A percentile compares a stretch with the other conserved stretches of the same genome.
phyloP scores from a whole-genome alignment of 75 land plant genomes.

The Chamaecyparis obtusa region DNA sequence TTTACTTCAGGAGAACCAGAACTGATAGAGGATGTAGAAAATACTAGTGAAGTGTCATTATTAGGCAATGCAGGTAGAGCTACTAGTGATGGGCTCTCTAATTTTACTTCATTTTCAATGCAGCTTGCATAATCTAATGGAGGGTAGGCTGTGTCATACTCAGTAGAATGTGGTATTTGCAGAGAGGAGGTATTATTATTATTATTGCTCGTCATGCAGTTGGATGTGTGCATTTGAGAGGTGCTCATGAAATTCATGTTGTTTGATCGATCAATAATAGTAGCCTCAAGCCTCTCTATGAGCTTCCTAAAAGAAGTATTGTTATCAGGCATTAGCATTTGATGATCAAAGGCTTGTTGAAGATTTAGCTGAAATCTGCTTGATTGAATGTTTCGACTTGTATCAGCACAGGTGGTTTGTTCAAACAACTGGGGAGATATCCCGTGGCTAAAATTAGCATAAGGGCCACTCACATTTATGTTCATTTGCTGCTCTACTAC shows the following conservation, averaged over 20 bases:
- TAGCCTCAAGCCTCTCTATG: neutral
- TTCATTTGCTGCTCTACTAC: neutral
- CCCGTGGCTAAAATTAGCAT: neutral
- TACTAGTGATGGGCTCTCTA: neutral
- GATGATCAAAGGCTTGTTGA: slow-evolving; percentile 9
- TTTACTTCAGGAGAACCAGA: slow-evolving; percentile 10
- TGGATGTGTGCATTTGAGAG: slow-evolving; percentile 4
- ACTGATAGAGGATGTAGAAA: neutral
- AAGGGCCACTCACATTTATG: neutral
- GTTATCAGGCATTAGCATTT: neutral
- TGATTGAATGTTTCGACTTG: neutral
- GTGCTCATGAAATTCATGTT: neutral
- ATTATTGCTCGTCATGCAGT: neutral
- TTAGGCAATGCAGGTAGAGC: neutral
- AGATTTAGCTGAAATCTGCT: slow-evolving; percentile 5
- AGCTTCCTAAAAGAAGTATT: slow-evolving; percentile 9
- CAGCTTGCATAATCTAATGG: neutral
- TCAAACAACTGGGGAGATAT: neutral
- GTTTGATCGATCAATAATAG: slow-evolving; percentile 9
- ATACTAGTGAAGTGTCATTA: slow-evolving; percentile 3
- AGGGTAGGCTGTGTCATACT: neutral
- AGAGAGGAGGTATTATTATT: neutral
- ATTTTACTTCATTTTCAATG: neutral
- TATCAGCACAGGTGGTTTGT: neutral
- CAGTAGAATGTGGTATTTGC: neutral